Base-by-base conservation (phyloP, 495 filamentous ascomycete genomes). In the Penicillium roqueforti region DNA sequence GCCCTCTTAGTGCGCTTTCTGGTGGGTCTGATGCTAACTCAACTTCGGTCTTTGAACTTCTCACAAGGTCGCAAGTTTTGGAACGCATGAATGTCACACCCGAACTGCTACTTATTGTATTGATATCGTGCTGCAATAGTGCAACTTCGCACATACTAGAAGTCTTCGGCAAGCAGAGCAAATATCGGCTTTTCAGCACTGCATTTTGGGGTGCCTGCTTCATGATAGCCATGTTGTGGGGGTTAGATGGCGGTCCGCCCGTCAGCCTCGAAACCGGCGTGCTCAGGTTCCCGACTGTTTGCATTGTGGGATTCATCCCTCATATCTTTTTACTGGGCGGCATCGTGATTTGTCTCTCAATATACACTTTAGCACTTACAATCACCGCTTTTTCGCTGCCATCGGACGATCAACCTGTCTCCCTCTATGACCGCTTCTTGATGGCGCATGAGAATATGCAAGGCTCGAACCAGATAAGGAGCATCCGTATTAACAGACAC, bases 291-390 rank as follows among this genome's bases (percentile, higher is more conserved):
- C 93, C 93, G 16, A 97, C 92, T 0, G 91, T 97, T 29, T 96
- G 88, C 67, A 89, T 97, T 42, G 84, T 98, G 38, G 91, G 92
- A 1, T 96, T 97, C 62, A 88, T 97, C 39, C 93, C 93, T 0
- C 95, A 98, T 64, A 69, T 97, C 1, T 73, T 96, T 14, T 86
- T 97, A 20, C 66, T 97, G 3, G 57, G 78, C 3, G 95, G 92
- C 0, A 96, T 96, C 32, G 44, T 82, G 14, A 68, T 83, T 11
- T 97, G 93, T 63, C 74, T 75, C 3, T 51, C 67, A 7, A 92
- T 98, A 29, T 98, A 97, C 61, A 67, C 62, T 1, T 54, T 95
- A 5, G 91, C 92, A 1, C 68, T 97, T 16, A 28, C 84, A 0
- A 76, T 97, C 5, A 91, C 90, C 0, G 86, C 88, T 2, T 66